Percentiles rank a stretch among this genome's conserved stretches.
Evolutionary conservation across 139 green algal genomes (phyloP).

Genomic region (Coccomyxa sp.): DNA sequence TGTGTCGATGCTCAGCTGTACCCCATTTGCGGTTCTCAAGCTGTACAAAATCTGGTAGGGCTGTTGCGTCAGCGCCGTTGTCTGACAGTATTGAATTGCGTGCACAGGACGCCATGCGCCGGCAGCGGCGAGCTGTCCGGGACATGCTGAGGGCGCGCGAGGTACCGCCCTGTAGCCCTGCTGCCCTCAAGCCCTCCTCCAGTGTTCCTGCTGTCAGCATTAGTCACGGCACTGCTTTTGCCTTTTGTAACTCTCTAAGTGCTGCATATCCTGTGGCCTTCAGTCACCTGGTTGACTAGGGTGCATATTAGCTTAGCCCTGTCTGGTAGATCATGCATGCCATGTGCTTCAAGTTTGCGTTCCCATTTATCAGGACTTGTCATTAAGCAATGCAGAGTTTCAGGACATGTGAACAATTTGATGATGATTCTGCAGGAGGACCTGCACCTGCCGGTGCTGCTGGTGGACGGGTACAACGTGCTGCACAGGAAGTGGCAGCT

Average conservation of each 20-base stretch:
- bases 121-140: neutral
- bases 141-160: too few relatives aligned
- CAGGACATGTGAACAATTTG: neutral
- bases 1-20: too few relatives aligned
- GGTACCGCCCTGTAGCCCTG: too few relatives aligned
- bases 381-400: neutral
- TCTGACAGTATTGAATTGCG: too few relatives aligned
- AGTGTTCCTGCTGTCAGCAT: too few relatives aligned
- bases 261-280: neutral
- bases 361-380: too few relatives aligned
- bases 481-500: neutral
- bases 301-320: neutral
- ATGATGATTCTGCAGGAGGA: slow-evolving; percentile 1
- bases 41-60: too few relatives aligned
- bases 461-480: slow-evolving; percentile 56
- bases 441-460: slow-evolving; percentile 21
- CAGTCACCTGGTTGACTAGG: neutral
- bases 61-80: too few relatives aligned
- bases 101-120: neutral
- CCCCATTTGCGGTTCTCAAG: too few relatives aligned
- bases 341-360: neutral
- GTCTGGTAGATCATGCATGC: neutral
- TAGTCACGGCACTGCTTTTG: too few relatives aligned
- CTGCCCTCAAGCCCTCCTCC: too few relatives aligned
- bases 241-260: too few relatives aligned